Conservation (phyloP, 148 eudicot species). For the Tetragonia tetragonoides region DNA sequence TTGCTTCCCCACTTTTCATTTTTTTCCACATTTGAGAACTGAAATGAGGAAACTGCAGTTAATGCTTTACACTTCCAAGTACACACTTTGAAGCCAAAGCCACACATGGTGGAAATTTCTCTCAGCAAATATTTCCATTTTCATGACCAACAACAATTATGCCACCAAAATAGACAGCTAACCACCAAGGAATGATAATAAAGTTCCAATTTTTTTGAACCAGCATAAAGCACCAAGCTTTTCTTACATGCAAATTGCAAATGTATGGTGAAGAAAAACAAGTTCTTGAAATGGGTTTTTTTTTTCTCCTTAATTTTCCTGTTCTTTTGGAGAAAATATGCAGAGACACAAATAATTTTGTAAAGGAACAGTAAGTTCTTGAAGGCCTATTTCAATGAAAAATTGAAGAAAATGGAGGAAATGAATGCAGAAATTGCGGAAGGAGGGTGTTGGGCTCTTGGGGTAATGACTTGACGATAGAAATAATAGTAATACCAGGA, state of each 20-base stretch:
- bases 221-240: background rate
- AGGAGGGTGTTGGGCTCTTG: background rate
- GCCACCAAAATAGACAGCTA: slow-evolving; percentile 19
- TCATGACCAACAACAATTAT: slow-evolving; percentile 25
- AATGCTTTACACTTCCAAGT: slow-evolving; percentile 17
- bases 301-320: background rate
- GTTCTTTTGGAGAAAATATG: too few species aligned
- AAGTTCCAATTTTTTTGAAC: slow-evolving; percentile 3
- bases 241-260: slow-evolving; percentile 5
- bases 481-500: background rate
- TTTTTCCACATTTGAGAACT: background rate
- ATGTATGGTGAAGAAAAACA: background rate
- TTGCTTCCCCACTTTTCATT: background rate
- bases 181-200: background rate
- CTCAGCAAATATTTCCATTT: slow-evolving; percentile 3
- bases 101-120: background rate
- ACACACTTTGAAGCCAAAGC: background rate
- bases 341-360: background rate
- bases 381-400: background rate
- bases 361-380: background rate
- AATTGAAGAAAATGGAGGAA: slow-evolving; percentile 1
- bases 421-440: background rate
- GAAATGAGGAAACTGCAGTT: slow-evolving; percentile 18
- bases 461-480: slow-evolving; percentile 10
- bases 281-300: background rate